These are phyloP conservation scores for Oemleria cerasiformis DNA, from an alignment of 306 rosid genomes.

Conservation along the genomic window DNA sequence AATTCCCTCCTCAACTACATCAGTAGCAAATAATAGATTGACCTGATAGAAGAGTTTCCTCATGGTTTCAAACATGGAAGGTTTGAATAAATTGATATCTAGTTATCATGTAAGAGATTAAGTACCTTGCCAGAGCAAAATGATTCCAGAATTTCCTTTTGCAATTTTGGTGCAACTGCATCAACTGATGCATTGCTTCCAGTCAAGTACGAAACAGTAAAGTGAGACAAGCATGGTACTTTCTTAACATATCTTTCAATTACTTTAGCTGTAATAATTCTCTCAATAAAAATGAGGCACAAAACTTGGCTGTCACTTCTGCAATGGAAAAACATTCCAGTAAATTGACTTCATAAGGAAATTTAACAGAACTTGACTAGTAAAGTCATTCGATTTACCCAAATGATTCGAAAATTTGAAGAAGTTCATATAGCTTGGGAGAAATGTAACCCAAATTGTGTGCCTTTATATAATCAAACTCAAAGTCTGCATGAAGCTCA, in stretches of 20 bases:
- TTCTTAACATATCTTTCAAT: constrained; percentile 66
- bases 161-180: constrained; percentile 61
- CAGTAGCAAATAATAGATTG: constrained; percentile 86
- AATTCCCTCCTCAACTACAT: constrained; percentile 93
- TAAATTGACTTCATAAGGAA: constrained; percentile 21
- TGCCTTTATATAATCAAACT: constrained; percentile 46
- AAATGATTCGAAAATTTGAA: constrained; percentile 63
- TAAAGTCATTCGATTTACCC: constrained; percentile 48
- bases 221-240: constrained; percentile 54
- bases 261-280: constrained; percentile 76
- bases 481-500: constrained; percentile 37
- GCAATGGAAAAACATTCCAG: constrained; percentile 27
- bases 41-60: constrained; percentile 49
- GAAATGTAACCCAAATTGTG: constrained; percentile 58
- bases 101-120: constrained; percentile 12
- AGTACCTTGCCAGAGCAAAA: constrained; percentile 81
- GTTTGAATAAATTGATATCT: neutral
- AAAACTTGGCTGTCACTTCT: constrained; percentile 53
- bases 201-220: constrained; percentile 69
- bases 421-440: constrained; percentile 72
- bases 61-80: constrained; percentile 28
- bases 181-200: constrained; percentile 67
- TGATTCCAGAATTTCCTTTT: constrained; percentile 69
- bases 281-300: constrained; percentile 80
- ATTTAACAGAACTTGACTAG: constrained; percentile 13